Evolutionary conservation across 305 asterid species (phyloP), one percentile per base, ranked within the genome.

Genomic region (Caryopteris hybrid): DNA sequence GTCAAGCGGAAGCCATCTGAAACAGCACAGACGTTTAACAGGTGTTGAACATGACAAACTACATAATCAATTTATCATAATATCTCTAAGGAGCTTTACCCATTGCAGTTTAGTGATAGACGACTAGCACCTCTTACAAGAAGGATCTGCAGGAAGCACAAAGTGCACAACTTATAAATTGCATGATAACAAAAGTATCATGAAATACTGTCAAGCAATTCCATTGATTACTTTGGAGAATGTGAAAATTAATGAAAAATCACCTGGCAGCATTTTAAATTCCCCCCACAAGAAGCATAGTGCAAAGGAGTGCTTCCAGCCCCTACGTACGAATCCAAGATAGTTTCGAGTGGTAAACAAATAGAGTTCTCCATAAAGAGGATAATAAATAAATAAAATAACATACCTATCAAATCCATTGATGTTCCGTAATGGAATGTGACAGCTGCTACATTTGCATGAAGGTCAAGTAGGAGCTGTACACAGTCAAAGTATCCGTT

Each of bases 271-370:
- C 97, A 88, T 76, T 93, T 87, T 50, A 88, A 76, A 73, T 91
- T 91, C 66, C 99, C 99, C 52, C 98, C 98, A 77, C 96, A 91
- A 39, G 99, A 97, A 78, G 99, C 99, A 78, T 95, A 91, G 67
- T 95, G 99, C 86, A 95, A 73, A 66, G 99, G 92, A 68, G 95
- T 91, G 84, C 99, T 95, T 74, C 99, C 99, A 42, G 98, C 90
- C 52, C 99, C 99, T 94, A 79, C 53, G 68, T 16, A 53, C 3
- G 41, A 59, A 58, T 5, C 61, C 38, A 70, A 20, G 65, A 70
- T 42, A 71, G 29, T 10, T 22, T 55, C 13, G 46, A 31, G 55
- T 23, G 48, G 53, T 45, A 34, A 62, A 59, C 41, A 61, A n/a
- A 54, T 62, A 31, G 60, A 71, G 60, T 54, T 34, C 17, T 59